These are phyloP conservation scores for Solanum chmielewskii DNA, from an alignment of 257 asterid species.

Conservation along the genomic window DNA sequence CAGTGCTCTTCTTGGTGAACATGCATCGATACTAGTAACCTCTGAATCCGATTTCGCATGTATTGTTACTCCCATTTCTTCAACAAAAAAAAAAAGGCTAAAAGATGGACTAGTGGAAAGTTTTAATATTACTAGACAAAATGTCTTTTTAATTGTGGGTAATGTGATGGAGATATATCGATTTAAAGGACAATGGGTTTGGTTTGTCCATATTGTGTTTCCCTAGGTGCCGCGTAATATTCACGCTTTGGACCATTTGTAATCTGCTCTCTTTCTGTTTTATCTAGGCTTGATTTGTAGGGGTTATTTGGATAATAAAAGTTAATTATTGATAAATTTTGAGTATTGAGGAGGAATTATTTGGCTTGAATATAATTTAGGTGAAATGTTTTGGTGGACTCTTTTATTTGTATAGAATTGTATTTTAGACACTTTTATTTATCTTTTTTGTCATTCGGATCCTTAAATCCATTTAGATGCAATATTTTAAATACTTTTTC, in stretches of 20 bases:
- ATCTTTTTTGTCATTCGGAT: too few relatives aligned
- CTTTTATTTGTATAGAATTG: too few relatives aligned
- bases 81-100: background rate
- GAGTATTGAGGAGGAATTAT: too few relatives aligned
- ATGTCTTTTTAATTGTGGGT: background rate
- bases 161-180: background rate
- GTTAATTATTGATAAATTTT: background rate
- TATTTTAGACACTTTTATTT: too few relatives aligned
- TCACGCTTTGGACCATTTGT: background rate
- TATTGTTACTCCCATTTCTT: constrained; percentile 40
- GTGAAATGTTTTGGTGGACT: too few relatives aligned
- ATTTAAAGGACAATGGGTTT: background rate
- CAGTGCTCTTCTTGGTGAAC: background rate
- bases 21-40: constrained; percentile 62
- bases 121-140: background rate
- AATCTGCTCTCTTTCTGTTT: background rate
- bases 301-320: background rate
- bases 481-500: too few relatives aligned
- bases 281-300: background rate
- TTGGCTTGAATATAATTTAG: too few relatives aligned
- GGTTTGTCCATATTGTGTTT: background rate
- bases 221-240: background rate
- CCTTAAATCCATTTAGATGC: fast-evolving
- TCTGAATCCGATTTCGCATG: constrained; percentile 89
- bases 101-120: background rate